Conservation (phyloP, 2,329 filamentous ascomycete species). For the Huntiella bhutanensis region DNA sequence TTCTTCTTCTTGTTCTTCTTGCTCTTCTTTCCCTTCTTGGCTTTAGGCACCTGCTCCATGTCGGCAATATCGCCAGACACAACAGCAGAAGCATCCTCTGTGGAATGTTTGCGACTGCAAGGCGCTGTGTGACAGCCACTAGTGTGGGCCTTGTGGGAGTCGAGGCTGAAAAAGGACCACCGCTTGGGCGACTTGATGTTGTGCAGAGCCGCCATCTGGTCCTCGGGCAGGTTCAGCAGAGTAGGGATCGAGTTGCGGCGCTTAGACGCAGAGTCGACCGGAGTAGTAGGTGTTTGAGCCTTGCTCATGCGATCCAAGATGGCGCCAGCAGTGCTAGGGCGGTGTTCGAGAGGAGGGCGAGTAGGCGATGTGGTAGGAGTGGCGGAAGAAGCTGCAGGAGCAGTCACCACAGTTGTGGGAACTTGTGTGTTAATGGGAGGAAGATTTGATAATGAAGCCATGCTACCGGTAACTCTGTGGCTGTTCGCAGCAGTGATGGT, state of each 20-base stretch:
- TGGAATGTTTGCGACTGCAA: slow-evolving; percentile 9
- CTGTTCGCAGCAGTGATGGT: slow-evolving; percentile 50
- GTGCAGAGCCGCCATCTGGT: slow-evolving; percentile 22
- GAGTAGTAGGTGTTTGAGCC: slow-evolving; percentile 4
- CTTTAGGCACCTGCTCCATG: background rate
- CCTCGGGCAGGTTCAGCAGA: slow-evolving; percentile 24
- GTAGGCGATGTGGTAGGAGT: background rate
- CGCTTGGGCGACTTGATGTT: slow-evolving; percentile 34
- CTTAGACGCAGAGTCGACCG: slow-evolving; percentile 20
- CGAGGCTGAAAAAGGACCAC: slow-evolving; percentile 44
- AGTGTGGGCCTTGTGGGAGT: slow-evolving; percentile 21
- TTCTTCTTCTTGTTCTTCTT: slow-evolving; percentile 35
- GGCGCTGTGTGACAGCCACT: background rate
- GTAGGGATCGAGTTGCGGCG: slow-evolving; percentile 42
- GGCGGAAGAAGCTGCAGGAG: background rate
- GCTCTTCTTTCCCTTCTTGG: slow-evolving; percentile 18
- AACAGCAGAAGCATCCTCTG: slow-evolving; percentile 18
- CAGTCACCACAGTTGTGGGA: slow-evolving; percentile 13
- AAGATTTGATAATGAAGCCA: slow-evolving; percentile 47
- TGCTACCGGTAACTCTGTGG: slow-evolving; percentile 60
- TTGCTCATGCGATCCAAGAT: slow-evolving; percentile 33
- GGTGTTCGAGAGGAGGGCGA: slow-evolving; percentile 21
- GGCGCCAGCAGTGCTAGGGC: slow-evolving; percentile 55
- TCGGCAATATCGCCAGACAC: slow-evolving; percentile 12
- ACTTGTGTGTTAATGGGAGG: slow-evolving; percentile 13